Evolutionary conservation across 805 yeast genomes (phyloP).

Genomic region (Zygosaccharomyces gambellarensis): DNA sequence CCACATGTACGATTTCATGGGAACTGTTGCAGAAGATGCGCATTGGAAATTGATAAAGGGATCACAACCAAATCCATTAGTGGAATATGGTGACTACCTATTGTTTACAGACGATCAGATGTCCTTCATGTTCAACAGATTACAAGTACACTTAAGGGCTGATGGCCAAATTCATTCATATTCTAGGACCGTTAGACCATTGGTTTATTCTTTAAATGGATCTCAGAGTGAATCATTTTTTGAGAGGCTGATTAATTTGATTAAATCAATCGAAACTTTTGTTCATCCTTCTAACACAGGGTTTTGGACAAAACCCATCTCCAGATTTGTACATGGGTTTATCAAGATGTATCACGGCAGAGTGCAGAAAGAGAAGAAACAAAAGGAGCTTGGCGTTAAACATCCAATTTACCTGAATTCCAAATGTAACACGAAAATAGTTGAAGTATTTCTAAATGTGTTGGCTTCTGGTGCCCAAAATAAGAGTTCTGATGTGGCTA

Average conservation of each 20-base stretch:
- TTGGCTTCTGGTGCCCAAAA: slow-evolving; percentile 73
- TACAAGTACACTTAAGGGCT: slow-evolving; percentile 39
- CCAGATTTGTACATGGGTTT: slow-evolving; percentile 59
- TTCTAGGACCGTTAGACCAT: slow-evolving; percentile 44
- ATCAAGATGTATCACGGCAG: slow-evolving; percentile 59
- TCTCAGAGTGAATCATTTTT: slow-evolving; percentile 42
- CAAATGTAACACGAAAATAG: slow-evolving; percentile 34
- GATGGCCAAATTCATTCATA: slow-evolving; percentile 39
- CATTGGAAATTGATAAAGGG: slow-evolving; percentile 31
- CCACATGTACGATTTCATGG: slow-evolving; percentile 59
- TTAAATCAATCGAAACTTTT: slow-evolving; percentile 73
- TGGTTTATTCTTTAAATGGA: slow-evolving; percentile 58
- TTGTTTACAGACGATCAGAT: slow-evolving; percentile 61
- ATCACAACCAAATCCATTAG: not conserved
- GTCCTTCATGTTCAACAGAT: slow-evolving; percentile 51
- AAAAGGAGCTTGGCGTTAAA: slow-evolving; percentile 17
- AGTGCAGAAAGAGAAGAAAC: slow-evolving; percentile 43
- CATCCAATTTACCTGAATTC: slow-evolving; percentile 28
- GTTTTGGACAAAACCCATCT: slow-evolving; percentile 70
- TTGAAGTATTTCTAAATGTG: slow-evolving; percentile 44
- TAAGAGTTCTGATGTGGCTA: slow-evolving; percentile 52
- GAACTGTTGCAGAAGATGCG: slow-evolving; percentile 51
- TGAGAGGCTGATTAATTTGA: slow-evolving; percentile 47
- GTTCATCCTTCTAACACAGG: slow-evolving; percentile 93
- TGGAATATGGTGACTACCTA: slow-evolving; percentile 48